Base-by-base conservation (phyloP, 441 rosid genomes). In the Croton setiger region DNA sequence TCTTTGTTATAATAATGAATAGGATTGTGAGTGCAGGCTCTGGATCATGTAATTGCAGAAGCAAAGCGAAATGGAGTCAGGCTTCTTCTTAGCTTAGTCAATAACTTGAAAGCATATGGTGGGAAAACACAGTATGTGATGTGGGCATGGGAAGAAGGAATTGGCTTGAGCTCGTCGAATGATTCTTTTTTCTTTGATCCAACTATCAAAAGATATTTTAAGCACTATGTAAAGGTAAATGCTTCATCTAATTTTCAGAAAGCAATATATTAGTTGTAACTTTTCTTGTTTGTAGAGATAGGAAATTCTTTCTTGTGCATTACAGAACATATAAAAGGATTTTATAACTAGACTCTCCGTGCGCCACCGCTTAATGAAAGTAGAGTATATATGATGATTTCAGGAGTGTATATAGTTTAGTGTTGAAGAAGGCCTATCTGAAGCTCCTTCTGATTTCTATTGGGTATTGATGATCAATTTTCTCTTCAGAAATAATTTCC, bases 121-220 rank as follows among this genome's bases (percentile, higher is more conserved):
- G 98, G 97, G 49, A 94, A 94, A 78, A 86, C 93, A 37, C 98
- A 90, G 75, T 92, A 94, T 37, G 98, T 94, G 63, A 83, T 88
- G 27, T 94, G 99, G 98, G 99, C 97, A 12, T 88, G 93, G 97
- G 82, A 90, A 71, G 99, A 92, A 82, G 98, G 99, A 39, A 48
- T 88, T 75, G 98, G 90, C 62, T 81, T 92, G 83, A 92, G 96
- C 80, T 86, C 98, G 0, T 90, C 92, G 11, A 92, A 94, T 68
- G 99, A 94, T 81, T 92, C 98, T 17, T 94, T 94, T 93, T 93
- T 86, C 84, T 94, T 80, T 41, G 98, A 92, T 80, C 98, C 99
- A 61, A 86, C 96, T 70, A 88, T 88, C 82, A 90, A 88, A 70
- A 86, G 71, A 75, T 92, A 88, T 82, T 94, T 87, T 84, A 94